phyloP scores from a whole-genome alignment of 2,329 filamentous ascomycete genomes.

The Shiraia sp. region DNA sequence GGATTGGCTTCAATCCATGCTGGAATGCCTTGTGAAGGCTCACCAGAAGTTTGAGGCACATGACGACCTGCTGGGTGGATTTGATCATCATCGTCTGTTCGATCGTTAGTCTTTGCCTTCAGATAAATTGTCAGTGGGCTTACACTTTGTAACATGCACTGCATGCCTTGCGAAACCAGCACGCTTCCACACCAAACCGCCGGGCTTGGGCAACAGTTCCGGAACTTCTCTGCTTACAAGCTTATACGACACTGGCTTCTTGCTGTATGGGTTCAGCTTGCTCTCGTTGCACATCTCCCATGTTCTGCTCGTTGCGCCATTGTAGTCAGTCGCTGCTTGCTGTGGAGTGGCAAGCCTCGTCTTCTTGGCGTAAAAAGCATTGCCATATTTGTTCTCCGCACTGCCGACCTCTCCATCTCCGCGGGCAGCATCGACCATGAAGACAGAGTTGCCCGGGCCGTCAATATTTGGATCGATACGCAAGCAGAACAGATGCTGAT shows the following conservation, averaged over 20 bases:
- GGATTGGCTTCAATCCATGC: conserved; percentile 75
- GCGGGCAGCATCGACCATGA: conserved; percentile 75
- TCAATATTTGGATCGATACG: conserved; percentile 87
- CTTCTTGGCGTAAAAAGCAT: conserved; percentile 85
- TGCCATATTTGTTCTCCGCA: conserved; percentile 83
- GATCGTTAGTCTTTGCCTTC: conserved; percentile 7
- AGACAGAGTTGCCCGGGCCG: conserved; percentile 81
- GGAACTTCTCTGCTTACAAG: conserved; percentile 86
- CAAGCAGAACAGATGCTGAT: conserved; percentile 93
- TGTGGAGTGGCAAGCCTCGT: conserved; percentile 75
- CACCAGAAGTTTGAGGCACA: conserved; percentile 83
- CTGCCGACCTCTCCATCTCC: conserved; percentile 77
- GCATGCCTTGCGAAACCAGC: conserved; percentile 86
- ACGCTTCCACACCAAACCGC: conserved; percentile 83
- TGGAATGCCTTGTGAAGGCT: conserved; percentile 72
- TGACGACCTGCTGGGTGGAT: conserved; percentile 85
- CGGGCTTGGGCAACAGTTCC: conserved; percentile 75
- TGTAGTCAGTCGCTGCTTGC: conserved; percentile 76
- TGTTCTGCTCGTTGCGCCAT: conserved; percentile 75
- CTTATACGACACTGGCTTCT: conserved; percentile 86
- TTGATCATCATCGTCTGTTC: conserved; percentile 73
- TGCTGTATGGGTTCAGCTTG: conserved; percentile 82
- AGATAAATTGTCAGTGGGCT: conserved; percentile 37
- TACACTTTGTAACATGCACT: conserved; percentile 87
- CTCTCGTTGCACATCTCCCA: conserved; percentile 91